Evolutionary conservation across 2,329 filamentous ascomycete species (phyloP).

Genomic region (Sporothrix mexicana): DNA sequence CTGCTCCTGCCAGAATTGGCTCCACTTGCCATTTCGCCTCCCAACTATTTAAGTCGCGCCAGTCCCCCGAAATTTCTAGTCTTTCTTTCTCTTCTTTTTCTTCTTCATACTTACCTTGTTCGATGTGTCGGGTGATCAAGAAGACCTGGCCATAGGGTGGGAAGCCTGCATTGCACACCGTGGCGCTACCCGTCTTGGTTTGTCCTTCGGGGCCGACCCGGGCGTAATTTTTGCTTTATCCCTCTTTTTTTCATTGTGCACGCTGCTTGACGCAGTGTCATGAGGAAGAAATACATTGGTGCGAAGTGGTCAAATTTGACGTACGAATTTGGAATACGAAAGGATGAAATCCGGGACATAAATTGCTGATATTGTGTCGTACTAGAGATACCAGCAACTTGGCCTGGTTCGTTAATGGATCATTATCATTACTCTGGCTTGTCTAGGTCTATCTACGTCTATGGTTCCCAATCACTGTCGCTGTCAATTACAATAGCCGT

Average conservation of each 20-base stretch:
- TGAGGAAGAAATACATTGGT: slow-evolving; percentile 32
- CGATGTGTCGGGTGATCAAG: slow-evolving; percentile 41
- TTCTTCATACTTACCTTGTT: slow-evolving; percentile 42
- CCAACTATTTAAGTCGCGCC: slow-evolving; percentile 24
- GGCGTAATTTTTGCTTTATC: slow-evolving; percentile 40
- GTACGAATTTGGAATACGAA: too few species aligned
- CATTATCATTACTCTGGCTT: neutral
- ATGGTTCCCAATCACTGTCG: slow-evolving; percentile 26
- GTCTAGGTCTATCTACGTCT: neutral
- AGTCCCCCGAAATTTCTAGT: slow-evolving; percentile 29
- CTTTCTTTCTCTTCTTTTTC: slow-evolving; percentile 35
- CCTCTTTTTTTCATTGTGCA: slow-evolving; percentile 37
- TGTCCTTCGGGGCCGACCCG: slow-evolving; percentile 41
- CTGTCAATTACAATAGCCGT: slow-evolving; percentile 30
- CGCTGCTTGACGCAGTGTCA: slow-evolving; percentile 35
- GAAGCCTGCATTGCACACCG: slow-evolving; percentile 41
- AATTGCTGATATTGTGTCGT: too few species aligned
- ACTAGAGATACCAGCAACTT: too few species aligned
- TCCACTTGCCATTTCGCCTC: neutral
- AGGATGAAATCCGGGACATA: too few species aligned
- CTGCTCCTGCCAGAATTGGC: neutral
- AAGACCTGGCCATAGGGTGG: slow-evolving; percentile 41
- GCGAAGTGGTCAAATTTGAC: too few species aligned
- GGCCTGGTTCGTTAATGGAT: too few species aligned
- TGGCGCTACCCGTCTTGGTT: slow-evolving; percentile 40